Evolutionary conservation across 2,329 filamentous ascomycete genomes (phyloP), one percentile per base, ranked within the genome.

Genomic region (Magnaporthiopsis incrustans): DNA sequence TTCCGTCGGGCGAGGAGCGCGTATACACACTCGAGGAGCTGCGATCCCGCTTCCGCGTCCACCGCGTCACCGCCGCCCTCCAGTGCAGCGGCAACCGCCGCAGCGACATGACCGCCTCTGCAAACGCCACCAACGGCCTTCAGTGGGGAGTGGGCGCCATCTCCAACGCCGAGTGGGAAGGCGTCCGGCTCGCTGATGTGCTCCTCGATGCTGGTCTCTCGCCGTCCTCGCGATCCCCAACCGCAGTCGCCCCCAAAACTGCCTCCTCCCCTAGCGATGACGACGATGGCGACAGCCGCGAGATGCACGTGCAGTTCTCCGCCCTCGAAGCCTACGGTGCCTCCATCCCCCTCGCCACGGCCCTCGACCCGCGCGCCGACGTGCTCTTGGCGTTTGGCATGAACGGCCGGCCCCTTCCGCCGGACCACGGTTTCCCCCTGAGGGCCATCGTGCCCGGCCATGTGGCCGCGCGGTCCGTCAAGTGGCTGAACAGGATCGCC

Each of bases 331-430:
- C 85, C 18, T 87, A 88, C 70, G 81, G 81, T 65, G 79, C 85
- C 18, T 87, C 82, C 53, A 87, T 89, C 59, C 85, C 86, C 0
- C 77, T 88, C 61, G 75, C 79, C 44, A 82, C 85, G 27, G 83
- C 83, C 0, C 72, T 87, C 25, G 85, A 88, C 61, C 82, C 83
- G 0, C 78, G 79, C 50, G 84, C 82, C 63, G 88, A 90, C 67
- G 88, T 89, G 8, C 75, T 90, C 33, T 76, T 89, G 0, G 87
- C 87, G 0, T 89, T 85, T 68, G 79, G 79, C 60, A 90, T 90
- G 88, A 90, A 90, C 67, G 86, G 84, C 61, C 71, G 81, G 65
- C 78, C 84, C 0, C 76, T 90, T 1, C 85, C 86, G 0, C 80
- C 79, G 1, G 87, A 89, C 65, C 88, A 90, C 68, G 88, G 88